Conservation (phyloP, 208 protist genomes). For the Leishmania aethiopica region DNA sequence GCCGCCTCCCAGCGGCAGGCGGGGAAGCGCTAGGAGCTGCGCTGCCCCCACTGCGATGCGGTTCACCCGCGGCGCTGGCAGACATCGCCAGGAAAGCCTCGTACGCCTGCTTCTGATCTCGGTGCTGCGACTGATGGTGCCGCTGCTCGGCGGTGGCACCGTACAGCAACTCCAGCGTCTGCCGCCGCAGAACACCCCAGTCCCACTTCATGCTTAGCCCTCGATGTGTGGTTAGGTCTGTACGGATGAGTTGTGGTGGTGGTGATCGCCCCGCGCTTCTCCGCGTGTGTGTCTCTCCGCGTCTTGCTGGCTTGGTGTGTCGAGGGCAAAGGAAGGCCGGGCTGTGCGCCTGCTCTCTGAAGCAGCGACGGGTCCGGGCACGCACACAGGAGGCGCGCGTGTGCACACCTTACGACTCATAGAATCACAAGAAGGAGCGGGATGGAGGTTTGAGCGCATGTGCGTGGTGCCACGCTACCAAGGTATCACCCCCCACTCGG, state of each 20-base stretch:
- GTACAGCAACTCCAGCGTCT: slow-evolving; percentile 11
- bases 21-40: not conserved
- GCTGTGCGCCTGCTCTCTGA: not conserved
- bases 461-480: not conserved
- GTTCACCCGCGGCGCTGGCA: not conserved
- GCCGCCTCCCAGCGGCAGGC: not conserved
- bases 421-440: not conserved
- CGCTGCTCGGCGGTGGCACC: slow-evolving; percentile 13
- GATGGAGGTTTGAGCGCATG: not conserved
- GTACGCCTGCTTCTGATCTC: slow-evolving; percentile 5
- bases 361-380: not conserved
- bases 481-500: not conserved
- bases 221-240: not conserved
- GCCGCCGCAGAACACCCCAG: not conserved
- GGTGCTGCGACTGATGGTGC: slow-evolving; percentile 56
- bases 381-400: not conserved
- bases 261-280: not conserved
- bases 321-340: not conserved
- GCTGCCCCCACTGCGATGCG: not conserved
- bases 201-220: slow-evolving; percentile 2
- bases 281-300: not conserved
- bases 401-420: not conserved
- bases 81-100: not conserved
- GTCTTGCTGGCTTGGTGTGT: not conserved
- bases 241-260: not conserved